These are phyloP conservation scores for Agaricus blazei DNA, from an alignment of 768 basidiomycete genomes.

Conservation along the genomic window DNA sequence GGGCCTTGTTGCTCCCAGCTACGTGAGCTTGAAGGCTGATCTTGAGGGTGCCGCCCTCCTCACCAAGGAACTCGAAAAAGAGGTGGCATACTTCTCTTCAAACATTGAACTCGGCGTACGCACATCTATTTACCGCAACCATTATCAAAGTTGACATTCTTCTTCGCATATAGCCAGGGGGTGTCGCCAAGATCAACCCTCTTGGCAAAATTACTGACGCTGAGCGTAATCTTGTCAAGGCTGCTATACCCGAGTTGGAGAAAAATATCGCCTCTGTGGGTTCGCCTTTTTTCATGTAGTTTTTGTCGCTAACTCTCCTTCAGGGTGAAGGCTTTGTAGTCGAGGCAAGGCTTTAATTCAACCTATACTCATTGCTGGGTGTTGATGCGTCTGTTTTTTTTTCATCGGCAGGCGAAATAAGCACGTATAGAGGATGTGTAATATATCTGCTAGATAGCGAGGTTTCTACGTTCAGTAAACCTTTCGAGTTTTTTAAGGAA, in stretches of 20 bases:
- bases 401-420: background rate
- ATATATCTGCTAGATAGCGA: background rate
- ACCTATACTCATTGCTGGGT: background rate
- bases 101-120: conserved; percentile 84
- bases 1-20: conserved; percentile 80
- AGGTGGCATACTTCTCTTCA: conserved; percentile 85
- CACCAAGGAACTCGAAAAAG: conserved; percentile 68
- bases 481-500: no score
- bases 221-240: conserved; percentile 74
- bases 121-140: conserved; percentile 14
- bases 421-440: background rate
- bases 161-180: conserved; percentile 50
- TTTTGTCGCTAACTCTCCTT: background rate
- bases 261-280: conserved; percentile 68
- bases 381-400: background rate
- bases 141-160: conserved; percentile 4
- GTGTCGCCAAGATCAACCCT: conserved; percentile 77
- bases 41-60: conserved; percentile 66
- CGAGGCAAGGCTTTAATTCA: conserved; percentile 19
- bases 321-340: conserved; percentile 33
- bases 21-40: conserved; percentile 76
- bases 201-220: conserved; percentile 69
- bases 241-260: conserved; percentile 75
- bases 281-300: conserved; percentile 5
- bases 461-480: no score